These are phyloP conservation scores for Colletotrichum sp. DNA, from an alignment of 2,329 filamentous ascomycete genomes.

Conservation along the genomic window DNA sequence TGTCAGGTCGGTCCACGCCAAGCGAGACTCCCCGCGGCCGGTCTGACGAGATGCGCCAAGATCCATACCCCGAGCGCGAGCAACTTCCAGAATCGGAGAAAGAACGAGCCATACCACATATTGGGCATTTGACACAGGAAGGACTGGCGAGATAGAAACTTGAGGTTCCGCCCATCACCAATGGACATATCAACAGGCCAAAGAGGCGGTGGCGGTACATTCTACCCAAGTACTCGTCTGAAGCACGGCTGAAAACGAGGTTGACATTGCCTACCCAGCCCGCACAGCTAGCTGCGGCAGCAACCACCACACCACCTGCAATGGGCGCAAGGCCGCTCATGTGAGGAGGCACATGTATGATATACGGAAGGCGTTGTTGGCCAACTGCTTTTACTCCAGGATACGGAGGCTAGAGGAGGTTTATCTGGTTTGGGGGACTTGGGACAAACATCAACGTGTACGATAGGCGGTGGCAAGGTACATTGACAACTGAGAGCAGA, in stretches of 20 bases:
- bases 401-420: background rate
- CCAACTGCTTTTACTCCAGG: background rate
- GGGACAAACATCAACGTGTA: background rate
- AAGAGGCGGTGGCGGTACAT: background rate
- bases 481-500: background rate
- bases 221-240: background rate
- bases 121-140: constrained; percentile 11
- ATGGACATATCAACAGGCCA: background rate
- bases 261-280: background rate
- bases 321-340: background rate
- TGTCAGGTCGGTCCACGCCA: constrained; percentile 1
- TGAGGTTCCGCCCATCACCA: background rate
- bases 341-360: background rate
- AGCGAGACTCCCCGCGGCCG: background rate
- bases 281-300: background rate
- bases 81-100: background rate
- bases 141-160: constrained; percentile 12
- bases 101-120: constrained; percentile 6
- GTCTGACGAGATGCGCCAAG: background rate
- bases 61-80: background rate
- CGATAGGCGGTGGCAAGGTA: background rate
- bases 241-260: background rate
- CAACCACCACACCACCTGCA: background rate
- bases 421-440: background rate
- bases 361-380: background rate